Base-by-base conservation (phyloP, 164 flowering plant genomes). In the Vitis labrusca region DNA sequence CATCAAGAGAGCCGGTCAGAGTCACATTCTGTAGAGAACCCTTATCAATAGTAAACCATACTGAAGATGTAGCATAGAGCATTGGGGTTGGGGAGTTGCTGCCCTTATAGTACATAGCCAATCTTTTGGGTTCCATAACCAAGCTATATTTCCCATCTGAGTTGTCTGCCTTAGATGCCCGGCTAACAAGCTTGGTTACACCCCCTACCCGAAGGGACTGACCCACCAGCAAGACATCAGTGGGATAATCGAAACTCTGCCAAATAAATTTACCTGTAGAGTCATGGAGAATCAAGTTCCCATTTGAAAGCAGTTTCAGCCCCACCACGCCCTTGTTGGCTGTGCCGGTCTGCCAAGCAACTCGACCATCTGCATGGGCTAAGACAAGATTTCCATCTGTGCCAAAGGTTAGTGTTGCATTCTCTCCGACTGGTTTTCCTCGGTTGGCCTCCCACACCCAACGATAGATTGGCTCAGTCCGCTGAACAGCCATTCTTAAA, bases 281-380 rank as follows among this genome's bases (percentile, higher is more conserved):
- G 51, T 70, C 74, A 50, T 63, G 63, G 12, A 76, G 59, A 1
- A 74, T 77, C 63, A 76, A n/a, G 70, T 79, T 79, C 11, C 79
- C 82, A 54, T 68, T 73, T 2, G 65, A 47, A 9, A 79, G 67
- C 61, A 76, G n/a, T 1, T 64, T 47, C 17, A 76, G 50, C 6
- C 77, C 79, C 2, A 66, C 71, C 10, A 76, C 82, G 12, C 75
- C 79, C n/a, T 76, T 76, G 62, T 71, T 71, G 62, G 79, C 77
- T 0, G 82, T 79, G 52, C 51, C 48, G 53, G 77, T 73, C 50
- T 79, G 77, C 82, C 79, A 79, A 0, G 68, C 79, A 8, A 76
- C 68, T 9, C 54, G 47, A 19, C 82, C 82, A 27, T 71, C 65
- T 27, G 49, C 71, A 14, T 73, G 71, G 44, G 79, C 61, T 11